phyloP scores from a whole-genome alignment of 768 basidiomycete genomes.

The Mycena venus region DNA sequence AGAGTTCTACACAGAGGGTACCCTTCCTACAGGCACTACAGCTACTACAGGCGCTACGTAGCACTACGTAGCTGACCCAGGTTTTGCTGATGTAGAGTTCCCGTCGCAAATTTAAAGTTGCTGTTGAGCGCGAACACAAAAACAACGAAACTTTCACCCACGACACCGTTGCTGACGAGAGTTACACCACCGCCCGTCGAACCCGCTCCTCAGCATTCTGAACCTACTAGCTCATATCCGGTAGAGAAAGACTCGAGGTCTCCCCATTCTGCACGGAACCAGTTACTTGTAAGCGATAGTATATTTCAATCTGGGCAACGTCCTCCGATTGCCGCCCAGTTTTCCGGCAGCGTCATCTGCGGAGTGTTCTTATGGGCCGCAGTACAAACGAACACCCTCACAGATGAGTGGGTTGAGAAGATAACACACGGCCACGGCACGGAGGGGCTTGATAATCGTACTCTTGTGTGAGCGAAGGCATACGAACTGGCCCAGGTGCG shows the following conservation, averaged over 20 bases:
- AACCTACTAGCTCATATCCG: not conserved
- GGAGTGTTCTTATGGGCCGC: slow-evolving; percentile 24
- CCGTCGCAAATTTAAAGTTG: not conserved
- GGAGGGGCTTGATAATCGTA: not conserved
- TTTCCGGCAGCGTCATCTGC: slow-evolving; percentile 5
- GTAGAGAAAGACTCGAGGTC: not conserved
- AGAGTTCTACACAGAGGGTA: too few species aligned
- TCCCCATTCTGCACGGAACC: not conserved
- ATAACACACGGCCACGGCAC: not conserved
- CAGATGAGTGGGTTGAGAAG: slow-evolving; percentile 1
- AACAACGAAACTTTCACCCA: too few species aligned
- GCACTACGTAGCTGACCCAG: too few species aligned
- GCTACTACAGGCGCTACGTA: too few species aligned
- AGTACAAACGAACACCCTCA: slow-evolving; percentile 21
- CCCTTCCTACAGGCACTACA: too few species aligned
- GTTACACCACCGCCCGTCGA: not conserved
- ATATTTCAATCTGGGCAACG: not conserved
- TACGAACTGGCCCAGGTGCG: not conserved
- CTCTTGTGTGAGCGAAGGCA: not conserved
- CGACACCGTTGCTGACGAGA: not conserved
- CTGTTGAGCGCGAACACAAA: too few species aligned
- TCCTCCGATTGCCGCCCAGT: slow-evolving; percentile 7
- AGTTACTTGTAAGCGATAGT: slow-evolving; percentile 16
- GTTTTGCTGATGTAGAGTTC: too few species aligned
- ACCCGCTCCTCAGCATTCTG: not conserved